Evolutionary conservation across 257 asterid species (phyloP), one percentile per base, ranked within the genome.

Genomic region (Fraxinus anomala): DNA sequence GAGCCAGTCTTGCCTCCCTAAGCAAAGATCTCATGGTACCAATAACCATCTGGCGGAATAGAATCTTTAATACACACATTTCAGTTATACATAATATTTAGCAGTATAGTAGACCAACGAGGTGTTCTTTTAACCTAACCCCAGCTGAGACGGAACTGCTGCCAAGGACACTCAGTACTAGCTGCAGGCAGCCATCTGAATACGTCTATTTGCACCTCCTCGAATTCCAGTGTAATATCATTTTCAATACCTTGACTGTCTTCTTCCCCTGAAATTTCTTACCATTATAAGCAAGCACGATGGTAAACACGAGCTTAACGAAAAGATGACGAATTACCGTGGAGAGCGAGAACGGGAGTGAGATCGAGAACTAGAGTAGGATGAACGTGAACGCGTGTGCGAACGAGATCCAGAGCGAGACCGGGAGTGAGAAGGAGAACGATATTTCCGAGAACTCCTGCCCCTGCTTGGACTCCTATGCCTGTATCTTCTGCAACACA

Each of bases 391-490:
- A 10, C 8, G 77, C 42, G 84, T 72, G 42, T 6, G 75, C 39
- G 89, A 85, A 23, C 54, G 86, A 14, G 94, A 86, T 10, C 63
- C 74, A 40, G 94, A 80, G 0, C 72, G 86, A 0, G 92, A 82
- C 12, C 71, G 86, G 0, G 93, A 89, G 8, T 75, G 81, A 10
- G 95, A 88, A 14, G 83, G 88, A 0, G 96, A 91, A 79, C 28
- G 83, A 77, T 77, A 70, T 82, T 85, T 86, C 28, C 85, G 83
- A 16, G 89, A 82, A 82, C 88, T 86, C 86, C 90, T 76, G 72
- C 86, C 89, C 80, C 89, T 88, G 89, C 94, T 92, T 59, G 84
- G 90, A 79, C 97, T 94, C 61, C 93, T 91, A 51, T 83, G 86
- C 31, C 87, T 83, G 89, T 87, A 67, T 68, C 97, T 87, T 82